phyloP scores from a whole-genome alignment of 345 rosid species.

The Sonneratia alba region DNA sequence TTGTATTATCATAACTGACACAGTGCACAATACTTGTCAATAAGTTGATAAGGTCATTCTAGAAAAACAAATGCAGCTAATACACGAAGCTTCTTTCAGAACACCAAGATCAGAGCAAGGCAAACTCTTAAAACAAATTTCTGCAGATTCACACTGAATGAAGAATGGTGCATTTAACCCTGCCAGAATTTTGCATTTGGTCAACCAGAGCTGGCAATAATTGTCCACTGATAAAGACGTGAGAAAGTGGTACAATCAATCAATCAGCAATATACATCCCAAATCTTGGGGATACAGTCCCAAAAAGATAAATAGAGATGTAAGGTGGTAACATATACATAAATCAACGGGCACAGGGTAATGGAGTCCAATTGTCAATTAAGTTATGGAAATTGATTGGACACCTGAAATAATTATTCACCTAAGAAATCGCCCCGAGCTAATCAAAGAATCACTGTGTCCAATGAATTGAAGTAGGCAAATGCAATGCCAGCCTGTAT shows the following conservation, averaged over 20 bases:
- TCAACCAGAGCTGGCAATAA: background rate
- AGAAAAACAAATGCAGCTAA: background rate
- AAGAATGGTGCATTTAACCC: background rate
- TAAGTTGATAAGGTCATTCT: background rate
- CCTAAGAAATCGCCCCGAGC: background rate
- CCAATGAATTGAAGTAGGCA: background rate
- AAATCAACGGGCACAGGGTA: too few species aligned
- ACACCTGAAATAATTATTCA: background rate
- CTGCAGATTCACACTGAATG: background rate
- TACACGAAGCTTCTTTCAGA: background rate
- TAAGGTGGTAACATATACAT: background rate
- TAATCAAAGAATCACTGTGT: background rate
- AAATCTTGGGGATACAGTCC: background rate
- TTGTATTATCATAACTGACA: too few species aligned
- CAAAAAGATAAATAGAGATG: background rate
- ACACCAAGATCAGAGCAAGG: background rate
- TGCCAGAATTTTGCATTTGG: background rate
- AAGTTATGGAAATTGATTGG: background rate
- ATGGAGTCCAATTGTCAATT: background rate
- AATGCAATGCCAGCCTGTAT: too few species aligned
- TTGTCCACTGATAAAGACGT: background rate
- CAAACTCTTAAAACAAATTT: background rate
- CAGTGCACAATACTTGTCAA: too few species aligned
- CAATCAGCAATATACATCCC: background rate
- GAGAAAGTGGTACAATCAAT: background rate